Evolutionary conservation across 495 filamentous ascomycete genomes (phyloP), one percentile per base, ranked within the genome.

Genomic region (Aspergillus mulundensis): DNA sequence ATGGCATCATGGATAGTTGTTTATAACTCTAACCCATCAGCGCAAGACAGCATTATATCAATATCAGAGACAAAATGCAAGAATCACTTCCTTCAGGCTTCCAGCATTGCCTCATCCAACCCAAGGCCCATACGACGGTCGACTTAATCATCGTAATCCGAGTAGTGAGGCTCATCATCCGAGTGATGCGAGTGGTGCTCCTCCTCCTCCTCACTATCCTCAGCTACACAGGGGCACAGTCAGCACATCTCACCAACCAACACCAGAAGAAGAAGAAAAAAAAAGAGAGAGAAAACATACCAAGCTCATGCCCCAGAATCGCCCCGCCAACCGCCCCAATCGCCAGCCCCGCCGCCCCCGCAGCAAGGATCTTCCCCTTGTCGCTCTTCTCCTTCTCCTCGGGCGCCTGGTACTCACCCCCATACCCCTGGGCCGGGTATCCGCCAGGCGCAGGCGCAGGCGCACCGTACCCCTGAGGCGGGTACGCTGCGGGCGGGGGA

Each of bases 251-350:
- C 36, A 19, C 16, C 16, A 12, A 23, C 10, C 19, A 18, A 44
- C 3, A 44, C 23, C 38, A 52, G 11, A 38, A 7, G 19, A 50
- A 16, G 48, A 39, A 59, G 43, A 41, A 56, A 50, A 0, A 32
- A 18, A n/a, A 20, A 41, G 18, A 10, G 16, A 20, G 7, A 4
- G 20, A 19, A 42, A 51, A 71, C 76, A 52, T 70, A 84, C 81
- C 64, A 14, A 81, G 60, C 21, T 79, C 81, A 59, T 84, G 72
- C 18, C 73, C 78, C 38, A 85, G 58, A 16, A 84, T 56, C 2
- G 81, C 84, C 20, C 83, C 83, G 16, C 74, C 84, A 44, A 80
- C 65, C 40, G 75, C 76, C 50, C 83, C 84, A 5, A 80, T 71
- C 0, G 80, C 84, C 41, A 84, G 58, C 47, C 81, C 84, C 34